These are phyloP conservation scores for Fomitopsis schrenkii DNA, from an alignment of 1,284 basidiomycete genomes.

Conservation along the genomic window DNA sequence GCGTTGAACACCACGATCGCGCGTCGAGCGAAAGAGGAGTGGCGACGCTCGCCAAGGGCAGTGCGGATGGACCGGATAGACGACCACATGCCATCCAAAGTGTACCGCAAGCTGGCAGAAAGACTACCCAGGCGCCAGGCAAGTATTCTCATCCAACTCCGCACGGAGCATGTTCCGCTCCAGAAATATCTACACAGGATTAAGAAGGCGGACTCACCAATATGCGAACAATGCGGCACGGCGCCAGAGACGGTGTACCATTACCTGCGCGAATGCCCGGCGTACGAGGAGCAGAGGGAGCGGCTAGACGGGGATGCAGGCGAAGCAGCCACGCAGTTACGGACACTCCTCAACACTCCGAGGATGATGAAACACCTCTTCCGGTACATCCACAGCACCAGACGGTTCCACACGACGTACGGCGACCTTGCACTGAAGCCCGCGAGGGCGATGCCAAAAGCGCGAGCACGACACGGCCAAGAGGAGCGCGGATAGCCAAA, in stretches of 20 bases:
- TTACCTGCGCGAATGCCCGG: slow-evolving; percentile 19
- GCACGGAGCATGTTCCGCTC: too few relatives aligned
- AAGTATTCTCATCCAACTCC: too few relatives aligned
- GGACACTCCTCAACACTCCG: too few relatives aligned
- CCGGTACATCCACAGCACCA: background rate
- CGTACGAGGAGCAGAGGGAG: background rate
- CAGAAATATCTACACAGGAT: too few relatives aligned
- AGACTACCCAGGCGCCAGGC: too few relatives aligned
- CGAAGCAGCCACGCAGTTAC: too few relatives aligned
- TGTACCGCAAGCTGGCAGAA: too few relatives aligned
- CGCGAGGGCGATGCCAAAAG: too few relatives aligned
- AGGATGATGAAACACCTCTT: background rate
- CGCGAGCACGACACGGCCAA: too few relatives aligned
- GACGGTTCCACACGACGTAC: background rate
- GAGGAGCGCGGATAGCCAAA: too few relatives aligned
- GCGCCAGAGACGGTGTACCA: slow-evolving; percentile 19
- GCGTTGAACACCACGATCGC: background rate
- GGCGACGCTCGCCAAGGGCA: background rate
- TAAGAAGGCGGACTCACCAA: slow-evolving; percentile 1
- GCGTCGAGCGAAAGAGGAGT: background rate
- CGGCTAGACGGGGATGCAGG: too few relatives aligned
- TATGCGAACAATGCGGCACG: slow-evolving; percentile 19
- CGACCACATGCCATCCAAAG: background rate
- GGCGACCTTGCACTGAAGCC: background rate
- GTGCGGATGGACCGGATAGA: background rate